Base-by-base conservation (phyloP, 1,139 yeast genomes). In the Zygoascus sp. region DNA sequence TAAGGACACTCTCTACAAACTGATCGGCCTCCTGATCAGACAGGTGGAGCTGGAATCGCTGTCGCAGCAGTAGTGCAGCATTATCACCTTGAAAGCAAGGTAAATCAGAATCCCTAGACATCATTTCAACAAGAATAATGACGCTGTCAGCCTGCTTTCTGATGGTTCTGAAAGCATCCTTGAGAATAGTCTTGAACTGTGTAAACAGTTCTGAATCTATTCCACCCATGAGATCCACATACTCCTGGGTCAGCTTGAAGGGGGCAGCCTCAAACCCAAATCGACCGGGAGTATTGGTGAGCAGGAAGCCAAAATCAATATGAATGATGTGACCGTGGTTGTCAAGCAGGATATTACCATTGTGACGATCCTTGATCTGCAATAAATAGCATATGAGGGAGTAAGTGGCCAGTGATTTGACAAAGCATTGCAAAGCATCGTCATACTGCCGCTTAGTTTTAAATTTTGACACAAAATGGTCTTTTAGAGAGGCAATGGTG, bases 191-290 rank as follows among this genome's bases (percentile, higher is more conserved):
- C 37, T 77, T 77, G 67, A 86, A 92, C 42, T 72, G 72, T 38
- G 67, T 62, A 65, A 77, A 92, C 43, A 74, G 69, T 16, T 71
- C 75, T 15, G 87, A 76, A 1, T 80, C 82, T 0, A 72, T 49
- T 0, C 97, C 97, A 5, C 95, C 98, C 58, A 92, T 65, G 3
- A 92, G 65, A 36, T 90, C 97, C 19, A 89, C 79, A 59, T 92
- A 92, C 60, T 92, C 98, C 50, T 74, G 73, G 0, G 97, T 88
- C 15, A 92, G 70, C 61, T 92, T 92, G 72, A 92, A 92, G 1
- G 98, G 97, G 0, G 97, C 96, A 1, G 96, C 95, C 61, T 92
- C 98, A 64, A 92, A 89, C 0, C 97, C 96, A 47, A 92, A 88
- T 49, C 95, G 83, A 2, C 97, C 97, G 0, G 98, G 98, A 0